These are phyloP conservation scores for Adenanthera pavonina DNA, from an alignment of 306 rosid species.

Conservation along the genomic window DNA sequence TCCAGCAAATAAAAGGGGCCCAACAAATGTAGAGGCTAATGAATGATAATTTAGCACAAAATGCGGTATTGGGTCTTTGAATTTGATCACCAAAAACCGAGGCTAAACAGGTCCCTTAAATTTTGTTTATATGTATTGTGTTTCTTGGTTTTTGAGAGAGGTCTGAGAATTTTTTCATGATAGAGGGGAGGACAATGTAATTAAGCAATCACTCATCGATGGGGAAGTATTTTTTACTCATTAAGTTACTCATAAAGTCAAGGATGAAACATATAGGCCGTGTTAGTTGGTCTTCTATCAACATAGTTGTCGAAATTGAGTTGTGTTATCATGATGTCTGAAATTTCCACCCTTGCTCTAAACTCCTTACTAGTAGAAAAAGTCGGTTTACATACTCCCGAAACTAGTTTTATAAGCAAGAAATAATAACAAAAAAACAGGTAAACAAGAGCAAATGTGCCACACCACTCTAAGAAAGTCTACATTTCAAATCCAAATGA, in stretches of 20 bases:
- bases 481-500: slow-evolving; percentile 32
- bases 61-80: neutral
- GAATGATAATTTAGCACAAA: neutral
- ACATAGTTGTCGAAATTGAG: neutral
- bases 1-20: neutral
- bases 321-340: neutral
- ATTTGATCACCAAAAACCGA: neutral
- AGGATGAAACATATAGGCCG: neutral
- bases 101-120: neutral
- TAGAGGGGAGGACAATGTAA: neutral
- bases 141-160: neutral
- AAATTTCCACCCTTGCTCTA: slow-evolving; percentile 3
- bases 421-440: slow-evolving; percentile 6
- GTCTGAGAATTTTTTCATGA: neutral
- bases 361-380: slow-evolving; percentile 10
- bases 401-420: slow-evolving; percentile 3
- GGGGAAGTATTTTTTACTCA: neutral
- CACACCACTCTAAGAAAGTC: slow-evolving; percentile 20
- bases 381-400: neutral
- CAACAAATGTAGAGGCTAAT: neutral
- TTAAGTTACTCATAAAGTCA: neutral
- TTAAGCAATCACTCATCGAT: neutral
- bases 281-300: neutral
- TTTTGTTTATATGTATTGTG: neutral
- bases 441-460: slow-evolving; percentile 5